These are phyloP conservation scores for Tylopilus subfusipes DNA, from an alignment of 768 basidiomycete genomes.

Conservation along the genomic window DNA sequence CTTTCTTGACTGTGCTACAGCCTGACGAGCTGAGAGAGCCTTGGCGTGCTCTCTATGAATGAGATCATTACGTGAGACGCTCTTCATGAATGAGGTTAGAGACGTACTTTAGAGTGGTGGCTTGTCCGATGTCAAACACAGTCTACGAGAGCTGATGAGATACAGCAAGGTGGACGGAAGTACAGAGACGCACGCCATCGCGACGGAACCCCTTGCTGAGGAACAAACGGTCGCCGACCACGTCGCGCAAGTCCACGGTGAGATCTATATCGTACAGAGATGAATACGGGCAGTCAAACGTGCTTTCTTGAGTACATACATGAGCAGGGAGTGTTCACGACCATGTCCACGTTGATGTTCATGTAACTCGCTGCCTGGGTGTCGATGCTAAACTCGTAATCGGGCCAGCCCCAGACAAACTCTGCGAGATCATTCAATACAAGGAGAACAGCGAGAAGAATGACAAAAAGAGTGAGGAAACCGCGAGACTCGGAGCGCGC, in stretches of 20 bases:
- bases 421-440: conserved; percentile 85
- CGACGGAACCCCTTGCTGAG: conserved; percentile 76
- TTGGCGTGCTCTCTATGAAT: conserved; percentile 55
- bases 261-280: conserved; percentile 48
- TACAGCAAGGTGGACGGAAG: neutral
- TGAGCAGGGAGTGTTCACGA: conserved; percentile 78
- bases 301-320: conserved; percentile 54
- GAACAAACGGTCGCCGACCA: conserved; percentile 87
- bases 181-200: conserved; percentile 63
- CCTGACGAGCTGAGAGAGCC: conserved; percentile 65
- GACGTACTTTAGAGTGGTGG: conserved; percentile 60
- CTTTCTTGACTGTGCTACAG: conserved; percentile 65
- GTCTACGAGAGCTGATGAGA: conserved; percentile 42
- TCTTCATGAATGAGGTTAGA: neutral
- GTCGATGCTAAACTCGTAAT: conserved; percentile 88
- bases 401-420: conserved; percentile 92
- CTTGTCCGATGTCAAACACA: conserved; percentile 78
- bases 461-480: conserved; percentile 72
- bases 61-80: neutral
- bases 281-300: neutral
- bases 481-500: conserved; percentile 60
- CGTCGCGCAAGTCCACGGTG: conserved; percentile 84
- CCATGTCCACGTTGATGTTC: conserved; percentile 88
- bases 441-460: conserved; percentile 63
- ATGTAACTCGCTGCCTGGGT: conserved; percentile 54